These are phyloP conservation scores for Ligustrum vulgare DNA, from an alignment of 257 asterid species.

Conservation along the genomic window DNA sequence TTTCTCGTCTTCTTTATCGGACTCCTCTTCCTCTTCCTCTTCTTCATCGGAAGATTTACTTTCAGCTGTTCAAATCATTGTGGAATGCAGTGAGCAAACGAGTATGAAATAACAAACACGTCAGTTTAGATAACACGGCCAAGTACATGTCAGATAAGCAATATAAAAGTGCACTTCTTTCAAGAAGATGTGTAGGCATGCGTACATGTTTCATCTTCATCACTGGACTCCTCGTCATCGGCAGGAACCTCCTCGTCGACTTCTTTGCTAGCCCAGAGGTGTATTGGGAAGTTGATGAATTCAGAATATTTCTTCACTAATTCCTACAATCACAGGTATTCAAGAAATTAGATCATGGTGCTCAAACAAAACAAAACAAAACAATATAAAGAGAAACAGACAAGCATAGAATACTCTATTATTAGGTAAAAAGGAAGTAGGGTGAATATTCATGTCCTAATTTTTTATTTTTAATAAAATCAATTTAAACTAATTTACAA, in stretches of 20 bases:
- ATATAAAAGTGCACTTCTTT: constrained; percentile 7
- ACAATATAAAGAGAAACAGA: background rate
- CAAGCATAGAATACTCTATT: background rate
- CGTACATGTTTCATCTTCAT: constrained; percentile 73
- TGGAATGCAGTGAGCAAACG: constrained; percentile 17
- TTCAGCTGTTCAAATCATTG: constrained; percentile 56
- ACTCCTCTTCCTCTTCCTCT: constrained; percentile 70
- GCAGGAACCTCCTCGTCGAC: constrained; percentile 89
- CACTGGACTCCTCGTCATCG: constrained; percentile 73
- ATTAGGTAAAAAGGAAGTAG: background rate
- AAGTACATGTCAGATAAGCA: background rate
- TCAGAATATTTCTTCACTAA: constrained; percentile 87
- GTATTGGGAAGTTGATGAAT: constrained; percentile 88
- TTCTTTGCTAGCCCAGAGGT: constrained; percentile 90
- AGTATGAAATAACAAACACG: background rate
- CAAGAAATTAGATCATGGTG: constrained; percentile 2
- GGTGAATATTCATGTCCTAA: background rate
- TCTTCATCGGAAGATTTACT: constrained; percentile 64
- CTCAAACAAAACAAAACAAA: background rate
- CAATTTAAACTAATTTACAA: background rate
- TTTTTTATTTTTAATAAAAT: background rate
- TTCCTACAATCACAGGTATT: constrained; percentile 45
- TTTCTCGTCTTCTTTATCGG: constrained; percentile 63
- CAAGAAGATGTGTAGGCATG: constrained; percentile 8
- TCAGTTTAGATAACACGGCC: background rate